Conservation (phyloP, 768 basidiomycete genomes). For the Nidularia sp. region DNA sequence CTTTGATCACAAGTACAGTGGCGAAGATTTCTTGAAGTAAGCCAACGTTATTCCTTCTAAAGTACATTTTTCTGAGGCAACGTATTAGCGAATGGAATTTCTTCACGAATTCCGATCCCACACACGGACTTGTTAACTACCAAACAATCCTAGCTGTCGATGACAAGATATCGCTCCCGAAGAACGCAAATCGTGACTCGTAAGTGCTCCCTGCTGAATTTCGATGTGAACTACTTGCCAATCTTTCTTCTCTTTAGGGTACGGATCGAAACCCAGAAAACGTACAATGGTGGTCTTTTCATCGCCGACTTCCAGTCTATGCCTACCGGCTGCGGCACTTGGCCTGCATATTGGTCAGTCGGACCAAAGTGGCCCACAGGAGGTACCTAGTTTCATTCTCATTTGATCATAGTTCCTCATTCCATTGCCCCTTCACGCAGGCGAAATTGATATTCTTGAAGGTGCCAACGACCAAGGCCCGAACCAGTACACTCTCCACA, state of each 20-base stretch:
- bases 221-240: constrained; percentile 2
- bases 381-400: constrained; percentile 20
- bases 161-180: constrained; percentile 38
- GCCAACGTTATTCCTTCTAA: no score
- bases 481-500: constrained; percentile 70
- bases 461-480: constrained; percentile 55
- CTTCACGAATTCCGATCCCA: constrained; percentile 62
- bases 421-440: constrained; percentile 5
- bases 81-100: constrained; percentile 59
- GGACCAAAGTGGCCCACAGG: constrained; percentile 48
- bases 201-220: constrained; percentile 18
- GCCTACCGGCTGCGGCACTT: constrained; percentile 68
- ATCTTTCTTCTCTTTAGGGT: constrained; percentile 36
- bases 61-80: no score
- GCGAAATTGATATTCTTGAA: constrained; percentile 74
- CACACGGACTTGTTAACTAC: constrained; percentile 66
- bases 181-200: constrained; percentile 55
- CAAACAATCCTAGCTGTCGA: constrained; percentile 65
- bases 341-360: constrained; percentile 54
- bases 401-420: no score
- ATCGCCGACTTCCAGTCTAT: constrained; percentile 68
- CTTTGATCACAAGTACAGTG: constrained; percentile 32
- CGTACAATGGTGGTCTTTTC: constrained; percentile 65
- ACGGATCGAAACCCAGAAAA: constrained; percentile 62
- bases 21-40: constrained; percentile 60